Base-by-base conservation (phyloP, 139 green algal genomes). In the Chlorella sp. region DNA sequence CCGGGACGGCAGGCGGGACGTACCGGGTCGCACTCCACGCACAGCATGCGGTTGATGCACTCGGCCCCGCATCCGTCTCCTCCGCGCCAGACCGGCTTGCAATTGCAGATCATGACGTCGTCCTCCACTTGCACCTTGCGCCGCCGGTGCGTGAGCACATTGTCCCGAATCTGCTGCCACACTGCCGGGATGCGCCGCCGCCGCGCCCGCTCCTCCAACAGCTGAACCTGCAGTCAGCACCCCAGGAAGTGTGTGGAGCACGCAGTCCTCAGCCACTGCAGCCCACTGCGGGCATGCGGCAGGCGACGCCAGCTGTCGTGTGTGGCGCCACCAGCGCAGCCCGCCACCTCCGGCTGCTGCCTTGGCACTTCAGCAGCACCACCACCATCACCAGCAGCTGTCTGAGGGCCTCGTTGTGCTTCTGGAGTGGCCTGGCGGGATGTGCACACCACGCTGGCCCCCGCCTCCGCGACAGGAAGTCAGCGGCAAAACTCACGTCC, bases 31-130 rank as follows among this genome's bases (percentile, higher is more conserved):
- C 95, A 99, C 76, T 99, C 95, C 35, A 97, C 91, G 75, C 92
- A 92, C 20, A 99, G 87, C 80, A 95, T 84, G 4, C 95, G 75
- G 88, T 99, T 99, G 51, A 98, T 84, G 87, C 95, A 99, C 73
- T 97, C 81, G 0, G 86, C 81, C 0, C 91, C 91, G 72, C 95
- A 99, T 34, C 89, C 93, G 31, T 86, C 76, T 5, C 81, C 84
- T 3, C 84, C 82, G 1, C 83, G 67, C 60, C 76, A 87, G 0
- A 79, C 55, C 1, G 85, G 87, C 49, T 85, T 82, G 86, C 95
- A 99, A 60, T 92, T 80, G 85, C 95, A 98, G 24, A 97, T 87
- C 91, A 97, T 96, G 78, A 97, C 89, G 73, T 97, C 93, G 64
- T 97, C 93, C 70, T 97, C 93, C 35, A 96, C 84, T 80, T 92